Percentiles rank a stretch among this genome's conserved stretches.
Conservation (phyloP, 164 flowering plant genomes). For the Dillenia suffruticosa region DNA sequence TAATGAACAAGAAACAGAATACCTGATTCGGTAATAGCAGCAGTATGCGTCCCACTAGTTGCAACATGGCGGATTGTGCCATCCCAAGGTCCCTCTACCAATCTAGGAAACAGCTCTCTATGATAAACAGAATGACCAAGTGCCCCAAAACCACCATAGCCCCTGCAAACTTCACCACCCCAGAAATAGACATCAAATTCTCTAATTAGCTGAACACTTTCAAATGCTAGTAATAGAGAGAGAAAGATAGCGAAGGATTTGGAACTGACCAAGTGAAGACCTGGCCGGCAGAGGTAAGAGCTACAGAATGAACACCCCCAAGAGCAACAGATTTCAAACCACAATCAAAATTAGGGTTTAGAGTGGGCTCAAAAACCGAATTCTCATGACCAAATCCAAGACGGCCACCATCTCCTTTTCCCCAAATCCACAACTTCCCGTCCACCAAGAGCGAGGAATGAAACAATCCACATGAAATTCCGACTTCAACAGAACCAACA, state of each 20-base stretch:
- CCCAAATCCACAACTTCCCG: conserved; percentile 88
- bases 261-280: conserved; percentile 83
- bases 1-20: neutral
- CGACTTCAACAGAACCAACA: conserved; percentile 29
- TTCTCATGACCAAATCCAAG: conserved; percentile 85
- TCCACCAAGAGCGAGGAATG: conserved; percentile 67
- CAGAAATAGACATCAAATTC: neutral
- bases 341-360: conserved; percentile 50
- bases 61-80: conserved; percentile 63
- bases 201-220: conserved; percentile 1
- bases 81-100: conserved; percentile 68
- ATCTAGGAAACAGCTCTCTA: conserved; percentile 72
- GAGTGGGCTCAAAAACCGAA: conserved; percentile 50
- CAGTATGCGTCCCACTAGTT: conserved; percentile 90
- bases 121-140: conserved; percentile 86
- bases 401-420: conserved; percentile 92
- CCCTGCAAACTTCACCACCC: conserved; percentile 80
- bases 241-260: neutral
- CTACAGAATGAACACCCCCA: conserved; percentile 83
- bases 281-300: conserved; percentile 53
- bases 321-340: conserved; percentile 49
- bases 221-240: neutral
- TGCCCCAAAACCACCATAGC: conserved; percentile 99
- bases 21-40: conserved; percentile 81
- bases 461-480: conserved; percentile 83